Conservation (phyloP, 2,329 filamentous ascomycete species). For the Triangularia verruculosa region DNA sequence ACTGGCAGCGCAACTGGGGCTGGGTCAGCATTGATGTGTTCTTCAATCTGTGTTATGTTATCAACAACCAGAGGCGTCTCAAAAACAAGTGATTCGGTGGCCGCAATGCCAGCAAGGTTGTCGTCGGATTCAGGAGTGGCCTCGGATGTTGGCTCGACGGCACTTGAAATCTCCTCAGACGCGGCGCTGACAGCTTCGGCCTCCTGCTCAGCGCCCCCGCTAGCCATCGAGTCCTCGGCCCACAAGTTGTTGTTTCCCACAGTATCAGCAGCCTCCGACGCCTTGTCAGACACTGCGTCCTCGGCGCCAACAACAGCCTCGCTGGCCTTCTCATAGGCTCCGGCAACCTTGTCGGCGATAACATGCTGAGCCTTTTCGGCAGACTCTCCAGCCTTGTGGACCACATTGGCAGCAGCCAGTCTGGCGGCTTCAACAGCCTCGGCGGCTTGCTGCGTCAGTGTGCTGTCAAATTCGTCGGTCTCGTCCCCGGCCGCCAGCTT, state of each 20-base stretch:
- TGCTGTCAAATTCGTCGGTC: slow-evolving; percentile 74
- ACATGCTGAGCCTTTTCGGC: slow-evolving; percentile 25
- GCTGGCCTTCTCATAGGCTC: slow-evolving; percentile 26
- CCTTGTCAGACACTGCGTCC: slow-evolving; percentile 6
- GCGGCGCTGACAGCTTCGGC: slow-evolving; percentile 22
- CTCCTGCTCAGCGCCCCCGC: not conserved
- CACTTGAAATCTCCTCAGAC: slow-evolving; percentile 15
- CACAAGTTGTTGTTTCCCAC: not conserved
- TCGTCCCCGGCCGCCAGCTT: slow-evolving; percentile 75
- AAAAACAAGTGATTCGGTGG: slow-evolving; percentile 31
- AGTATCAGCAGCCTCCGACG: slow-evolving; percentile 17
- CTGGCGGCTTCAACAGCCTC: slow-evolving; percentile 28
- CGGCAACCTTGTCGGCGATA: slow-evolving; percentile 18
- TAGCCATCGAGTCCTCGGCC: not conserved
- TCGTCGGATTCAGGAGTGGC: slow-evolving; percentile 9
- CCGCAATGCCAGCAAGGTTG: slow-evolving; percentile 15
- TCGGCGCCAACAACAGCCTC: slow-evolving; percentile 31
- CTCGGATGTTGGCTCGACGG: slow-evolving; percentile 23
- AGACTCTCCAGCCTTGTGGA: slow-evolving; percentile 38
- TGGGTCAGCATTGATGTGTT: slow-evolving; percentile 19
- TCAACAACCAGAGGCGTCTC: slow-evolving; percentile 31
- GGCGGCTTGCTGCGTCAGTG: slow-evolving; percentile 53
- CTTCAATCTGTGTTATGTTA: slow-evolving; percentile 24
- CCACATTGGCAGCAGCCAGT: slow-evolving; percentile 26
- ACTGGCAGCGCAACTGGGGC: slow-evolving; percentile 22